Evolutionary conservation across 345 rosid genomes (phyloP), one percentile per base, ranked within the genome.

Genomic region (Odontarrhena argentea): DNA sequence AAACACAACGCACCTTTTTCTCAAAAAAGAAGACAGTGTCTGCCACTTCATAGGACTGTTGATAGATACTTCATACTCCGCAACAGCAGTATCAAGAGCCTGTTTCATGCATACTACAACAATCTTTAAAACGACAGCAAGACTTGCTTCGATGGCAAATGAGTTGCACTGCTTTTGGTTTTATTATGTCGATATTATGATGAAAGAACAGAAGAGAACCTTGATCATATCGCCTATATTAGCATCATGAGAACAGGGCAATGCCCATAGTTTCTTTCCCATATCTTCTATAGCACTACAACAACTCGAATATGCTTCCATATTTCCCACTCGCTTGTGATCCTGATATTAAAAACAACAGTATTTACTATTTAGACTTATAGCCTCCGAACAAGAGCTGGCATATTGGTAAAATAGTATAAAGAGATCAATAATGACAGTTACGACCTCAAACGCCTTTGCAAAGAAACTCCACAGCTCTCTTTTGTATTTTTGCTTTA

Each of bases 1-100:
- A 73, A 60, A 60, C 63, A 60, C 51, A 55, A 64, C 3, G 46
- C 53, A 78, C 81, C 81, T 78, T 44, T 74, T 71, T 69, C 55
- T 66, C 51, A 80, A 32, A 56, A 83, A 83, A 12, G 68, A 67
- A 10, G 68, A 77, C 12, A 83, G 65, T 60, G 77, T 76, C 71
- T 83, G 74, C 86, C 86, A 80, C 61, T 83, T 83, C 69, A 62
- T 62, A 30, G 84, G 82, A 71, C 82, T 81, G 34, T 74, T 73
- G 58, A 61, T 49, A 43, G 81, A 83, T 71, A 38, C 65, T 70
- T 78, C 84, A 47, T 80, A 83, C 56, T 80, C 79, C 0, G 67
- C 60, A 10, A 83, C 63, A 62, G 74, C 76, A 36, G 38, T 60
- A 48, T 78, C 82, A 76, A 83, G 81, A 57, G 78, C 81, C 86